These are phyloP conservation scores for Leccinum aurantiacum DNA, from an alignment of 768 basidiomycete genomes.

Conservation along the genomic window DNA sequence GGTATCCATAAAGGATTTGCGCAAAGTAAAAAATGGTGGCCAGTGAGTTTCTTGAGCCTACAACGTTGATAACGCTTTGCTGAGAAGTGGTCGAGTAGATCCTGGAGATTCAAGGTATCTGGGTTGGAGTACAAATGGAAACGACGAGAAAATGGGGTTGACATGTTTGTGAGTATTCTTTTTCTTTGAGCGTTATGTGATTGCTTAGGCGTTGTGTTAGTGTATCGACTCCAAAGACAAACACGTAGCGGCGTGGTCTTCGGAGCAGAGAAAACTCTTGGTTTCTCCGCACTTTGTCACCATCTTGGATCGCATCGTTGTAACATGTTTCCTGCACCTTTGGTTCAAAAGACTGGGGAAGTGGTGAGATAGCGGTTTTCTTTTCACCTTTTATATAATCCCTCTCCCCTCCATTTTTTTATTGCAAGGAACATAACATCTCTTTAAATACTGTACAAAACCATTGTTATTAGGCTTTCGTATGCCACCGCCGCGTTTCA, in stretches of 20 bases:
- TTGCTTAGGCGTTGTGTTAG: conserved; percentile 29
- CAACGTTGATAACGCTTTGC: not conserved
- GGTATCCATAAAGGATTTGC: conserved; percentile 47
- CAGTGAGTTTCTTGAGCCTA: conserved; percentile 35
- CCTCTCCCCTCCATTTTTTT: not conserved
- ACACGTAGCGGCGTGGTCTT: conserved; percentile 48
- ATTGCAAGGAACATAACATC: not conserved
- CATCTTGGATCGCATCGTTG: conserved; percentile 50
- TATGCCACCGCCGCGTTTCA: not conserved
- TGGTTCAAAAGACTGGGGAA: conserved; percentile 46
- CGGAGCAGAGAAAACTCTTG: conserved; percentile 38
- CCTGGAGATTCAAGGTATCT: conserved; percentile 52
- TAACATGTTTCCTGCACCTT: conserved; percentile 53
- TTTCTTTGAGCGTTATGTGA: not conserved
- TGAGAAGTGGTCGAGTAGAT: conserved; percentile 34
- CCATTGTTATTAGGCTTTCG: not conserved
- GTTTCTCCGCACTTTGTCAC: conserved; percentile 40
- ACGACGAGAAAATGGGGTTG: conserved; percentile 40
- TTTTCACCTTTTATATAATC: not conserved
- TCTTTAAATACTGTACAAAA: conserved; percentile 11
- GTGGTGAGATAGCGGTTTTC: conserved; percentile 36
- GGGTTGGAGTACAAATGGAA: conserved; percentile 61
- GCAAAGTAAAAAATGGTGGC: conserved; percentile 51
- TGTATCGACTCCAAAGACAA: conserved; percentile 51
- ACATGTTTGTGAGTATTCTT: conserved; percentile 44